These are phyloP conservation scores for Skeletonema potamos DNA, from an alignment of 108 stramenopile species.

Conservation along the genomic window DNA sequence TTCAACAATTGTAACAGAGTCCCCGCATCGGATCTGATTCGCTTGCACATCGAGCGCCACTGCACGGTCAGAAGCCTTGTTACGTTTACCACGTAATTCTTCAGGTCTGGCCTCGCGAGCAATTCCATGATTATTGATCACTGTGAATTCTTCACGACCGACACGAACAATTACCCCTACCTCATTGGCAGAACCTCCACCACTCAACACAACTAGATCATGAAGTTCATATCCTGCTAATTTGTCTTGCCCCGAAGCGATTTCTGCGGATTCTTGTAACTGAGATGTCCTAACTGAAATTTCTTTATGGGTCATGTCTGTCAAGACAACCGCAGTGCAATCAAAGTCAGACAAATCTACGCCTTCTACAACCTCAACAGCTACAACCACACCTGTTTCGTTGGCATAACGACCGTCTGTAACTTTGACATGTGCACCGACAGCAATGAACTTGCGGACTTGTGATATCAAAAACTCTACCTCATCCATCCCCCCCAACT, in stretches of 20 bases:
- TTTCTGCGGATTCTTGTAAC: constrained; percentile 84
- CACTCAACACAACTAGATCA: constrained; percentile 89
- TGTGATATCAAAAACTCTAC: constrained; percentile 90
- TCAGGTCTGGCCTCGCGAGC: constrained; percentile 84
- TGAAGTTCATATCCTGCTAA: constrained; percentile 87
- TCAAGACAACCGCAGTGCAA: constrained; percentile 87
- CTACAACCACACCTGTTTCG: constrained; percentile 94
- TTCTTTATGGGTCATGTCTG: constrained; percentile 92
- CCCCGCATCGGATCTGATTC: constrained; percentile 83
- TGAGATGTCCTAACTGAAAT: constrained; percentile 83
- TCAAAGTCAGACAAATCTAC: constrained; percentile 60
- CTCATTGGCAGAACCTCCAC: constrained; percentile 88
- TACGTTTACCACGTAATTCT: constrained; percentile 89
- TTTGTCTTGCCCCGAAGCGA: constrained; percentile 86
- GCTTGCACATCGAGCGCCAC: constrained; percentile 89
- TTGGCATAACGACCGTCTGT: constrained; percentile 93
- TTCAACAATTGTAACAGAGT: constrained; percentile 85
- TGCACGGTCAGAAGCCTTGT: constrained; percentile 75
- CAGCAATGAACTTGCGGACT: constrained; percentile 91
- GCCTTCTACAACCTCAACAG: constrained; percentile 79
- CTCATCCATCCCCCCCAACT: constrained; percentile 79
- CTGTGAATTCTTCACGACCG: constrained; percentile 91
- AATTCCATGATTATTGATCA: constrained; percentile 89
- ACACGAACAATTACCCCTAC: constrained; percentile 91
- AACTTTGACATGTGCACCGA: constrained; percentile 96